These are phyloP conservation scores for Lipomyces orientalis DNA, from an alignment of 805 yeast species.

Conservation along the genomic window DNA sequence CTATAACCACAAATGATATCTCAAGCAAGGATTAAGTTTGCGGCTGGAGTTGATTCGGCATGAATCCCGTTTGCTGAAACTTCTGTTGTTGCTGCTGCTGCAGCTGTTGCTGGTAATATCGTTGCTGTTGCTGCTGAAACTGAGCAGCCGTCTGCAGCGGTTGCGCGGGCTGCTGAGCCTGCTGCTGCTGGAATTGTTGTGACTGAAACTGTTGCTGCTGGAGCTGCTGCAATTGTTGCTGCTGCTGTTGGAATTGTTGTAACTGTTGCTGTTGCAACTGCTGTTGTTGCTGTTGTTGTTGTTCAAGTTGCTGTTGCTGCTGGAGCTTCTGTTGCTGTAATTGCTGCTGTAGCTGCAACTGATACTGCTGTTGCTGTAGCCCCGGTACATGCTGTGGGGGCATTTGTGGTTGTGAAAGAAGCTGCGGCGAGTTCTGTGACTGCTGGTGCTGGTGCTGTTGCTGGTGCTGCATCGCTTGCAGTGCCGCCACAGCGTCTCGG, in stretches of 20 bases:
- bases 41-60: slow-evolving; percentile 17
- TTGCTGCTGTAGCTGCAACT: slow-evolving; percentile 20
- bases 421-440: slow-evolving; percentile 36
- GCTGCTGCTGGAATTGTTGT: slow-evolving; percentile 27
- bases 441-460: slow-evolving; percentile 39
- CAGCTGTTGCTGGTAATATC: slow-evolving; percentile 20
- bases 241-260: slow-evolving; percentile 38
- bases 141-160: slow-evolving; percentile 12
- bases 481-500: slow-evolving; percentile 38
- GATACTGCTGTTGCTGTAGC: slow-evolving; percentile 19
- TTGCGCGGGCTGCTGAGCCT: slow-evolving; percentile 13
- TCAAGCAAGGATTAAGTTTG: not conserved
- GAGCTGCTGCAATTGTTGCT: slow-evolving; percentile 31
- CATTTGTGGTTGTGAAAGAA: slow-evolving; percentile 32
- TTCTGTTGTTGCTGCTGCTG: slow-evolving; percentile 24
- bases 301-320: slow-evolving; percentile 38
- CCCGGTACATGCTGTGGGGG: slow-evolving; percentile 12
- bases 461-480: slow-evolving; percentile 37
- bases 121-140: slow-evolving; percentile 25
- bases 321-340: slow-evolving; percentile 31
- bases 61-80: slow-evolving; percentile 13
- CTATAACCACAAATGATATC: not conserved
- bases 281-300: slow-evolving; percentile 39
- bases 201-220: slow-evolving; percentile 11
- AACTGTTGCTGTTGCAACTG: slow-evolving; percentile 30